Base-by-base conservation (phyloP, 306 rosid species). In the Vigna mungo region DNA sequence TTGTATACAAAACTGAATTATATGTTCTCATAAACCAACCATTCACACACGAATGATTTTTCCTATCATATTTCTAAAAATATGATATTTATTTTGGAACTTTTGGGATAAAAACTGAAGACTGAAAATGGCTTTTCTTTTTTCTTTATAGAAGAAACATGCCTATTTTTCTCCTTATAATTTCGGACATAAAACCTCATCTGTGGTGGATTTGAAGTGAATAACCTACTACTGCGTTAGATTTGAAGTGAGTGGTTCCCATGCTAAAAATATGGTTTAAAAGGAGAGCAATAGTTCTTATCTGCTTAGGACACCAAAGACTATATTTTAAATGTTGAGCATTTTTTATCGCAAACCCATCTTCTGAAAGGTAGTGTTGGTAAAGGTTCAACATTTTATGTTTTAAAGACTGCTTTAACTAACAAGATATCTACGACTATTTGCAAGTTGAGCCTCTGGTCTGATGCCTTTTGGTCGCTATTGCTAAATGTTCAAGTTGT, bases 361-460 rank as follows among this genome's bases (percentile, higher is more conserved):
- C 54, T 20, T 56, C 21, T 5, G 32, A 34, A 17, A 15, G 58
- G 49, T 52, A 51, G 25, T 51, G 54, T 25, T 15, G 41, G 20
- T 52, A 18, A 52, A 39, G 10, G 13, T 71, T 51, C 36, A n/a
- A n/a, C 25, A 48, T 79, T 44, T 41, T 32, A 53, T 76, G 18
- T 65, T 52, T 21, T 25, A 52, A 76, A 65, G 18, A 34, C 2
- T 65, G 34, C 43, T 41, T 39, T 54, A 54, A 9, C 8, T 53
- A 6, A 14, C 46, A 15, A 23, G 15, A 23, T 16, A 21, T 51
- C 18, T 36, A 36, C 14, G 2, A 1, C 25, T 63, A 15, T 49
- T 43, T 64, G 52, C 47, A 65, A 65, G 55, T 68, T 78, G 52
- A 51, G 60, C 51, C 32, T 58, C 48, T 66, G n/a, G 52, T 39